Conservation (phyloP, 345 rosid genomes). For the Nasturtium officinale region DNA sequence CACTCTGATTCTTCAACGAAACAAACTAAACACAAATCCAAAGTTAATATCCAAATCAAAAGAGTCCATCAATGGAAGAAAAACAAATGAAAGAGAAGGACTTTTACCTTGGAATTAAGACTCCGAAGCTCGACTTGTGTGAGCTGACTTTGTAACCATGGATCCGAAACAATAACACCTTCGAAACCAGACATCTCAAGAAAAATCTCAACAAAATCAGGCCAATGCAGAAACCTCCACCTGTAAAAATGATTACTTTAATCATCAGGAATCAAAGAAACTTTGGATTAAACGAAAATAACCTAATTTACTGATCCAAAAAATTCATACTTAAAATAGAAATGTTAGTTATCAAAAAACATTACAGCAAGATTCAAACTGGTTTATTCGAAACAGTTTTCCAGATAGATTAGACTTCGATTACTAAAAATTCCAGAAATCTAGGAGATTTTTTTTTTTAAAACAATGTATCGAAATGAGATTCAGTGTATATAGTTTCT, state of each 20-base stretch:
- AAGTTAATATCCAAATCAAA: conserved; percentile 2
- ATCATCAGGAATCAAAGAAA: conserved; percentile 12
- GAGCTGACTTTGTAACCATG: conserved; percentile 84
- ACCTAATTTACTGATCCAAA: background rate
- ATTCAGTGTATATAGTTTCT: background rate
- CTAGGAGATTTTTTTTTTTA: background rate
- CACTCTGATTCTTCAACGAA: conserved; percentile 60
- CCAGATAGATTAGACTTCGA: conserved; percentile 26
- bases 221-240: conserved; percentile 27
- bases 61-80: background rate
- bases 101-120: conserved; percentile 68
- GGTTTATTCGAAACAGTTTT: conserved; percentile 11
- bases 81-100: background rate
- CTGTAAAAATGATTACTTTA: conserved; percentile 5
- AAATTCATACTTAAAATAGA: conserved; percentile 29
- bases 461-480: conserved; percentile 12
- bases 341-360: conserved; percentile 10
- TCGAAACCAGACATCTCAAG: conserved; percentile 71
- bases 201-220: conserved; percentile 19
- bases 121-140: conserved; percentile 91
- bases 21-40: conserved; percentile 51
- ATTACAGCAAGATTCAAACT: conserved; percentile 27
- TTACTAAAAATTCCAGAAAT: conserved; percentile 24
- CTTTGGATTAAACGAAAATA: background rate
- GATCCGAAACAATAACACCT: conserved; percentile 80